A percentile compares a stretch with the other conserved stretches of the same genome.
Evolutionary conservation across 2,329 filamentous ascomycete species (phyloP).

Genomic region (Calonectria pteridis): DNA sequence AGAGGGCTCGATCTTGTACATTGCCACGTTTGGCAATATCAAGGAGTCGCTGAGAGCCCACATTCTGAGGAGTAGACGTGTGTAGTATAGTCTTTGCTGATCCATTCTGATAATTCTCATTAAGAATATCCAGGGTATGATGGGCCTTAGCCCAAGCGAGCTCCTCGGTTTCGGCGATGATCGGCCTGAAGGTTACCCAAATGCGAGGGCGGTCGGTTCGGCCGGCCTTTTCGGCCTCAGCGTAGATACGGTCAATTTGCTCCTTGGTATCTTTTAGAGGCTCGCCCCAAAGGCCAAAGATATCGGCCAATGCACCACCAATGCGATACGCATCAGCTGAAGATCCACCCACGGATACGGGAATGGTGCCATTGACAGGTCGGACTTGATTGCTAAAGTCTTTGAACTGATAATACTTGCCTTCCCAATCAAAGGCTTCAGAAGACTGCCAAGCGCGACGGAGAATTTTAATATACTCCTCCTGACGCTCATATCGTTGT

Average conservation of each 20-base stretch:
- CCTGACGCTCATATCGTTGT: slow-evolving; percentile 68
- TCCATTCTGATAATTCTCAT: slow-evolving; percentile 54
- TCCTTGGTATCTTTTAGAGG: slow-evolving; percentile 73
- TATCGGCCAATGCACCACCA: slow-evolving; percentile 69
- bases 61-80: slow-evolving; percentile 62
- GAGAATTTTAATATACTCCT: slow-evolving; percentile 73
- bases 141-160: slow-evolving; percentile 73
- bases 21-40: slow-evolving; percentile 68
- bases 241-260: slow-evolving; percentile 72
- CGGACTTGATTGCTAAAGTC: slow-evolving; percentile 67
- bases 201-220: slow-evolving; percentile 68
- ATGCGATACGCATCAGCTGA: slow-evolving; percentile 71
- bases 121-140: slow-evolving; percentile 65
- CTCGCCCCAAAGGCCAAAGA: slow-evolving; percentile 75
- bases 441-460: slow-evolving; percentile 68
- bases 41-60: slow-evolving; percentile 68
- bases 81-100: slow-evolving; percentile 43
- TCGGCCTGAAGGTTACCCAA: slow-evolving; percentile 75
- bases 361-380: slow-evolving; percentile 65
- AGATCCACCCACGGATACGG: slow-evolving; percentile 70
- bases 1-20: slow-evolving; percentile 72
- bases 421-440: slow-evolving; percentile 73
- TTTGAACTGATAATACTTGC: slow-evolving; percentile 71
- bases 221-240: slow-evolving; percentile 68
- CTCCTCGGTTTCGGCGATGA: slow-evolving; percentile 71